Evolutionary conservation across 352 stramenopile species (phyloP).

Genomic region (Globisporangium paddicum): DNA sequence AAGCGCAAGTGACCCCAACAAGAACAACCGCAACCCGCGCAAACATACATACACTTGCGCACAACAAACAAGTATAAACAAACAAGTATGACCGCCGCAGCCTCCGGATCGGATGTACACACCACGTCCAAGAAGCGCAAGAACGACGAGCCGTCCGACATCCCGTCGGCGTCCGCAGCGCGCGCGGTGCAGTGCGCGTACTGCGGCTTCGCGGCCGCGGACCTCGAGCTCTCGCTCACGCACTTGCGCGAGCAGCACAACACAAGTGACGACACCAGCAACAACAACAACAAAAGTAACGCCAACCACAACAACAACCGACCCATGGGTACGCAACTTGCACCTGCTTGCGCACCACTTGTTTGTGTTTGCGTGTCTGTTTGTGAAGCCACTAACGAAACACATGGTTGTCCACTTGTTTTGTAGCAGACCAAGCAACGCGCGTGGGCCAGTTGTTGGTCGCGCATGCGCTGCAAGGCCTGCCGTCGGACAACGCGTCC

Average conservation of each 20-base stretch:
- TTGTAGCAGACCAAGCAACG: conserved; percentile 34
- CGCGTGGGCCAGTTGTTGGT: conserved; percentile 57
- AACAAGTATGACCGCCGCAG: not conserved
- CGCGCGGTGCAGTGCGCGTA: conserved; percentile 26
- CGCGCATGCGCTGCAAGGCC: conserved; percentile 31
- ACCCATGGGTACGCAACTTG: conserved; percentile 44
- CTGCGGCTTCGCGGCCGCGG: conserved; percentile 37
- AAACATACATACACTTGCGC: conserved; percentile 1
- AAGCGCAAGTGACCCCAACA: not conserved
- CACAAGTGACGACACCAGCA: conserved; percentile 8
- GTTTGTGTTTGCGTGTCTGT: not conserved
- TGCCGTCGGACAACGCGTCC: conserved; percentile 28
- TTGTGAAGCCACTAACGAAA: not conserved
- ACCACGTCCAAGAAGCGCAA: conserved; percentile 56
- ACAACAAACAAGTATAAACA: not conserved
- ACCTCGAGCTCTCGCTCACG: conserved; percentile 45
- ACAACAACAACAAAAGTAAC: conserved; percentile 10
- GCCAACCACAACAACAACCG: not conserved
- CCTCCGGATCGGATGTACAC: not conserved
- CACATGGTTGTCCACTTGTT: conserved; percentile 3
- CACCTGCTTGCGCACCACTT: not conserved
- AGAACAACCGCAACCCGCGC: conserved; percentile 4
- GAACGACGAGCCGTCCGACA: conserved; percentile 18
- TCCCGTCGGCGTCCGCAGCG: conserved; percentile 2
- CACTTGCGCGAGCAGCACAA: conserved; percentile 41